These are phyloP conservation scores for Pythium monospermum DNA, from an alignment of 352 stramenopile species.

Conservation along the genomic window DNA sequence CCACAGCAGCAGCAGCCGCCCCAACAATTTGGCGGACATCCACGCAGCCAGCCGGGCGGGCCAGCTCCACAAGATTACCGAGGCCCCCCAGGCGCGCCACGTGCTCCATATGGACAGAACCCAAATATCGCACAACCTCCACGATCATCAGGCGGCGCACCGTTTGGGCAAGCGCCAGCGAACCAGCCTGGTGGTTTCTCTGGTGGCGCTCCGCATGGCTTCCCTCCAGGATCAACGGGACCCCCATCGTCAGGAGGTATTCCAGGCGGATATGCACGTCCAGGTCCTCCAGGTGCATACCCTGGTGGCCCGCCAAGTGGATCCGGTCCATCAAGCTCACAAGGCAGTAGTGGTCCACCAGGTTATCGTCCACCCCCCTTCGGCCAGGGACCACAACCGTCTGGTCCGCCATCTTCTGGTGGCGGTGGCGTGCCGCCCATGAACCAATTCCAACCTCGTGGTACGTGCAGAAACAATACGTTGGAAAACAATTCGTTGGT, in stretches of 20 bases:
- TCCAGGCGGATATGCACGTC: slow-evolving; percentile 9
- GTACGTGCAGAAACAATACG: slow-evolving; percentile 5
- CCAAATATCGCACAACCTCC: slow-evolving; percentile 12
- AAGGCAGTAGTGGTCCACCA: slow-evolving; percentile 8
- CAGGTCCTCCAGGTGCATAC: slow-evolving; percentile 21
- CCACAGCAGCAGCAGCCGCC: slow-evolving; percentile 5
- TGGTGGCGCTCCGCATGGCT: slow-evolving; percentile 3
- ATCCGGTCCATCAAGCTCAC: slow-evolving; percentile 15
- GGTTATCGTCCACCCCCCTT: slow-evolving; percentile 5
- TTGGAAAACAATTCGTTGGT: not conserved
- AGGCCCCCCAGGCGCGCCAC: not conserved
- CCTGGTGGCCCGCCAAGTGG: slow-evolving; percentile 6
- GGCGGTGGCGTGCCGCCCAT: slow-evolving; percentile 26
- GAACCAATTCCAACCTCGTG: slow-evolving; percentile 37
- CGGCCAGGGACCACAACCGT: slow-evolving; percentile 10
- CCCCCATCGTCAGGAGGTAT: slow-evolving; percentile 16
- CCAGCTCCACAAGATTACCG: not conserved
- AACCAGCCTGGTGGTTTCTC: slow-evolving; percentile 7
- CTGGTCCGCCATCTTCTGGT: slow-evolving; percentile 30
- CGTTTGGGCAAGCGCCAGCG: not conserved
- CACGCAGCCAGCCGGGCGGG: slow-evolving; percentile 14
- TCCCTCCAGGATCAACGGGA: slow-evolving; percentile 5
- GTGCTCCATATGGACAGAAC: slow-evolving; percentile 4
- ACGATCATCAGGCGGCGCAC: slow-evolving; percentile 8
- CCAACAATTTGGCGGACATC: not conserved